Evolutionary conservation across 2,329 filamentous ascomycete species (phyloP).

Genomic region (Rhytidhysteron rufulum): DNA sequence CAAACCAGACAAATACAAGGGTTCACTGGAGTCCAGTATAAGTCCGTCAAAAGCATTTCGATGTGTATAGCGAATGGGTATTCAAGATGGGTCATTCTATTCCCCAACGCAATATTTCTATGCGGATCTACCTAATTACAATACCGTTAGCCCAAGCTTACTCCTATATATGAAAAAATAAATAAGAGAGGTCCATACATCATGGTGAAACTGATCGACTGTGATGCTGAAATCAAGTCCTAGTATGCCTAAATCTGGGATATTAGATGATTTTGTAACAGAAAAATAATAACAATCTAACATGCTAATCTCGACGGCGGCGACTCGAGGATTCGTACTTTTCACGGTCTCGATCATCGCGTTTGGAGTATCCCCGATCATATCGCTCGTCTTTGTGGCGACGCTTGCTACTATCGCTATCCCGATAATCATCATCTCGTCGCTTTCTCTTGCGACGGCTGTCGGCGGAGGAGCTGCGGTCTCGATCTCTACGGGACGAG

Average conservation of each 20-base stretch:
- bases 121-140: too few relatives aligned
- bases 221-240: not conserved
- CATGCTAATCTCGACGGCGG: not conserved
- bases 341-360: conserved; percentile 2
- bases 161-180: too few relatives aligned
- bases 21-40: not conserved
- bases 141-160: too few relatives aligned
- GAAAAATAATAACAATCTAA: not conserved
- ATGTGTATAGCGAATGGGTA: too few relatives aligned
- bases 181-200: not conserved
- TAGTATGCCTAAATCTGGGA: not conserved
- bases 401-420: conserved; percentile 10
- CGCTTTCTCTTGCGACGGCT: conserved; percentile 21
- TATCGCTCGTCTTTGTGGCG: conserved; percentile 2
- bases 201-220: not conserved
- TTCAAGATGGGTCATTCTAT: too few relatives aligned
- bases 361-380: conserved; percentile 1
- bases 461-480: conserved; percentile 17
- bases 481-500: conserved; percentile 4
- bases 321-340: not conserved
- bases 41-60: too few relatives aligned
- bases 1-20: not conserved
- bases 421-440: conserved; percentile 16
- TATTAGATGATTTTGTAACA: too few relatives aligned
- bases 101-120: too few relatives aligned